Base-by-base conservation (phyloP, 495 filamentous ascomycete species). In the Penicillium silybi region DNA sequence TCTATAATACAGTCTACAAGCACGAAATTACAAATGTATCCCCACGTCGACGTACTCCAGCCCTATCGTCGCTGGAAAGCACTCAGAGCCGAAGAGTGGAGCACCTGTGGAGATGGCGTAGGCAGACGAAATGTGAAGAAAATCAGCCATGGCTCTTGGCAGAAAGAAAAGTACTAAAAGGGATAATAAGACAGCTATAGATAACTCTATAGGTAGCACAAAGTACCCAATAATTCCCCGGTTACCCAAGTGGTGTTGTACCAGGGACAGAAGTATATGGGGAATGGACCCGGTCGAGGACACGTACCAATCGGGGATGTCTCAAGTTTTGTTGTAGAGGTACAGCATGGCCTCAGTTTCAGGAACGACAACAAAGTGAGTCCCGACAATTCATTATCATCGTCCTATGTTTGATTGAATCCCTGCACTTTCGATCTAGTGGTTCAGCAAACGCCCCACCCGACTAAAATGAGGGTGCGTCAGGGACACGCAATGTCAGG, bases 401-500 rank as follows among this genome's bases (percentile, higher is more conserved):
- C 5, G 3, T 41, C n/a, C 15, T 20, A 20, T 10, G 4, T 17
- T 35, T 22, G n/a, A 29, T 29, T 32, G 9, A 13, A 32, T 15
- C 29, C 11, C 4, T 32, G 29, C 29, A 32, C 29, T 13, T 15
- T 13, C 6, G 2, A 32, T 32, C 29, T 6, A 1, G 26, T 3
- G 8, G 18, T 7, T 22, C 26, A 45, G 25, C 19, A 13, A 39
- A 51, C 53, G 53, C 53, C 53, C 51, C 53, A 46, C 26, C 53
- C 53, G 53, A 44, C n/a, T 35, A 23, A 44, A 32, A 45, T 27
- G 6, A 45, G 25, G 15, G 38, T 41, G 26, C 51, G 39, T 54
- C 44, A 39, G 39, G 25, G 44, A 48, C 51, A 47, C 50, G 50
- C 50, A 54, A 48, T 54, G 4, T 56, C 71, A 32, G 37, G 37